phyloP scores from a whole-genome alignment of 192 early-diverging fungal genomes.

The Entophlyctis luteolus region DNA sequence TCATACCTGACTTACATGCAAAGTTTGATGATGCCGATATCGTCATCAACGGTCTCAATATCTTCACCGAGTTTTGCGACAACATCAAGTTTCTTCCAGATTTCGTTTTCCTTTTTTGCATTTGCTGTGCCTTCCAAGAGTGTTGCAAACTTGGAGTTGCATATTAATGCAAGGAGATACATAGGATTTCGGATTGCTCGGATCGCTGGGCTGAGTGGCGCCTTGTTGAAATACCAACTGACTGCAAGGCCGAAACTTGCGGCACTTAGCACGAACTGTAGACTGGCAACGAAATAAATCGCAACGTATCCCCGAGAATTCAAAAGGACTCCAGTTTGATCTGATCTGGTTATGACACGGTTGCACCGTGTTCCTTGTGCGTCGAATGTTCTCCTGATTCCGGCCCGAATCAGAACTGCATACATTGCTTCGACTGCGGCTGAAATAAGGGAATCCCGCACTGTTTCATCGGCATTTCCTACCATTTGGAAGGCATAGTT shows the following conservation, averaged over 20 bases:
- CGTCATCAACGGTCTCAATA: background rate
- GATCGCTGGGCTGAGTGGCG: background rate
- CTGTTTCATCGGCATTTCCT: background rate
- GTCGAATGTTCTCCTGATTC: background rate
- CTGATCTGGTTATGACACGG: background rate
- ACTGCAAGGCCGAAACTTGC: background rate
- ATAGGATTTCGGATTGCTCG: background rate
- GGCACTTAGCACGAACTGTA: background rate
- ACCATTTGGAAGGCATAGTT: background rate
- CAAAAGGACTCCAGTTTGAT: background rate
- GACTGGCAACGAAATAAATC: background rate
- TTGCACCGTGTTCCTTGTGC: background rate
- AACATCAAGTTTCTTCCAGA: background rate
- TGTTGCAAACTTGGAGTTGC: background rate
- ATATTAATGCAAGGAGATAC: background rate
- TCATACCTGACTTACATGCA: background rate
- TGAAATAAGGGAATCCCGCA: background rate
- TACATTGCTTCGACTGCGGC: background rate
- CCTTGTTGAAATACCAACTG: background rate
- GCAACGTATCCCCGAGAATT: background rate
- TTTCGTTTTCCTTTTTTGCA: background rate
- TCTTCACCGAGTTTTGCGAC: background rate
- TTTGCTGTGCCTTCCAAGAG: background rate
- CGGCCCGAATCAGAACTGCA: background rate
- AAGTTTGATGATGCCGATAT: background rate